Base-by-base conservation (phyloP, 345 rosid genomes). In the Melastoma malabathricum region DNA sequence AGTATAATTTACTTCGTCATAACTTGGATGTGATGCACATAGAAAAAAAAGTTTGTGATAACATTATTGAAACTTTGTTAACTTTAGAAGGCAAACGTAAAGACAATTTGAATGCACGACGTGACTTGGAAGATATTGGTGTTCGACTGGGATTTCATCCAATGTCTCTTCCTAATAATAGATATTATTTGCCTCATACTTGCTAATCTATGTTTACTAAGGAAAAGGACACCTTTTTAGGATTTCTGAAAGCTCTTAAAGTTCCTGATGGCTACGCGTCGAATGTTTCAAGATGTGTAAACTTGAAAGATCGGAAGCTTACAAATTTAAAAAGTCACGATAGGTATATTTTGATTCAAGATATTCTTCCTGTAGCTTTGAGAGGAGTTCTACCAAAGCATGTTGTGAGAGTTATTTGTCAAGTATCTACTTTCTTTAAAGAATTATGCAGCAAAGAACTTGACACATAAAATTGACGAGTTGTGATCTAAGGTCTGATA, bases 291-390 rank as follows among this genome's bases (percentile, higher is more conserved):
- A 10, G 46, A 10, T 55, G 56, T 50, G 44, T 56, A 3, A 49
- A 56, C 10, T 14, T 22, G 6, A 43, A 56, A 13, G 55, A 56
- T 6, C 5, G 49, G 4, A 63, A 63, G 22, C 48, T 56, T 4
- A 10, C 3, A 2, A 43, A 18, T 6, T 10, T 47, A 15, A 62
- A 55, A 44, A 19, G 43, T 16, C 60, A 55, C 20, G 54, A 62
- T 27, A 38, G 49, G 16, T 60, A 62, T 31, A 27, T 62, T 5
- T 12, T 62, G 7, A 16, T 62, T 3, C 25, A 62, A 29, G 31
- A 39, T 5, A 10, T 55, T 10, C 49, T 62, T 13, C 45, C 43
- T 8, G 1, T 62, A 7, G 44, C 50, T 17, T 54, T 55, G 3
- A 12, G 50, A 15, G 55, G 60, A 9, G 13, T 49, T 20, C 1